Percentiles rank a stretch among this genome's conserved stretches.
phyloP scores from a whole-genome alignment of 225 moss, liverwort and hornwort species.

The Physcomitrellopsis africana region DNA sequence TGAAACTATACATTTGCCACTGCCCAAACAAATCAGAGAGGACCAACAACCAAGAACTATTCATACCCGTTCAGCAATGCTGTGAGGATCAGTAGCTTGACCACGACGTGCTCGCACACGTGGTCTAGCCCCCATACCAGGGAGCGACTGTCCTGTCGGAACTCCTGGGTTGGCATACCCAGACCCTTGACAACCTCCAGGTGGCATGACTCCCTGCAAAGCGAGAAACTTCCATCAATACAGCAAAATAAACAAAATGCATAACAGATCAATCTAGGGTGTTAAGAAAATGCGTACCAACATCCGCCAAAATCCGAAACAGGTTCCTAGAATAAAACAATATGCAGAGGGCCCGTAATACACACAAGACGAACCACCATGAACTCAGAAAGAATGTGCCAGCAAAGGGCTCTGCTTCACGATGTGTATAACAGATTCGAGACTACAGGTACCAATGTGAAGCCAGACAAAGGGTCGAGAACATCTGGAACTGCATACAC shows the following conservation, averaged over 20 bases:
- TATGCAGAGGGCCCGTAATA: slow-evolving; percentile 7
- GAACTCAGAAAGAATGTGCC: slow-evolving; percentile 10
- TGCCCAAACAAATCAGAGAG: slow-evolving; percentile 4
- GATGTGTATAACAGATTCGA: slow-evolving; percentile 34
- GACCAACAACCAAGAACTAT: not conserved
- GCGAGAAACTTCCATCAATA: slow-evolving; percentile 30
- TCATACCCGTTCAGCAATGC: slow-evolving; percentile 98
- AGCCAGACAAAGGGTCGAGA: slow-evolving; percentile 17
- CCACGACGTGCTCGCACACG: slow-evolving; percentile 98
- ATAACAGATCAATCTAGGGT: not conserved
- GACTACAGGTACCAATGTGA: not conserved
- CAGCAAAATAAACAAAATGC: not conserved
- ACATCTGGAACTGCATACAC: slow-evolving; percentile 12
- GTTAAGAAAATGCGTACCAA: slow-evolving; percentile 38
- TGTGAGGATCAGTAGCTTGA: slow-evolving; percentile 99
- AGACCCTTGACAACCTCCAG: slow-evolving; percentile 60
- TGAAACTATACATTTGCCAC: not conserved
- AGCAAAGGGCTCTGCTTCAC: slow-evolving; percentile 16
- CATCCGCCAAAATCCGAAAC: slow-evolving; percentile 29
- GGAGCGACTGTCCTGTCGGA: slow-evolving; percentile 61
- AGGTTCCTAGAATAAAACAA: slow-evolving; percentile 14
- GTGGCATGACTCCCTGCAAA: slow-evolving; percentile 54
- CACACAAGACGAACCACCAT: slow-evolving; percentile 11
- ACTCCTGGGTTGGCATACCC: slow-evolving; percentile 64
- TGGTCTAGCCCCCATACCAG: slow-evolving; percentile 81